Conservation (phyloP, 2,329 filamentous ascomycete genomes). For the Colletotrichum endophyticum region DNA sequence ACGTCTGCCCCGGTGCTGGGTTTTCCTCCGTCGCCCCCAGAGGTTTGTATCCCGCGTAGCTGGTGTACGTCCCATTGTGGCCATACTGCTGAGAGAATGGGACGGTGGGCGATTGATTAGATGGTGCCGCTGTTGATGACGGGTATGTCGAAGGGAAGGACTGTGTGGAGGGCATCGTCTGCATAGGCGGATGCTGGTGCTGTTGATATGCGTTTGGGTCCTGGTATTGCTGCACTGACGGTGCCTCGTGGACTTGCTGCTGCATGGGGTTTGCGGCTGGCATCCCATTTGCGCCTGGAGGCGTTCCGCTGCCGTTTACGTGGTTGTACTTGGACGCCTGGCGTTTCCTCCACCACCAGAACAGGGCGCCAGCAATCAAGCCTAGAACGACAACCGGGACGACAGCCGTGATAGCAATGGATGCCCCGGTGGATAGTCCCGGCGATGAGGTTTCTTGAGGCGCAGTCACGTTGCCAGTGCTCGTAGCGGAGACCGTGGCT, state of each 20-base stretch:
- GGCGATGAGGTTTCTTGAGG: not conserved
- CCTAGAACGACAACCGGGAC: not conserved
- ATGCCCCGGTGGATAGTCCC: not conserved
- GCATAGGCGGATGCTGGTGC: not conserved
- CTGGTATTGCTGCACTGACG: not conserved
- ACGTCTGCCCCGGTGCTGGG: not conserved
- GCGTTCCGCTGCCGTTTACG: not conserved
- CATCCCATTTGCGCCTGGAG: not conserved
- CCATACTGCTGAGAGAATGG: not conserved
- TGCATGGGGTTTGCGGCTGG: not conserved
- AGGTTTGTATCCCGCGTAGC: conserved; percentile 1
- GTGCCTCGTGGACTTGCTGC: not conserved
- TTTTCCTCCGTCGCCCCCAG: not conserved
- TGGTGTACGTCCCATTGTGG: not conserved
- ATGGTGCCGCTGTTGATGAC: not conserved
- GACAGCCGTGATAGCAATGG: not conserved
- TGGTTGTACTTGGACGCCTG: not conserved
- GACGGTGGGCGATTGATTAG: not conserved
- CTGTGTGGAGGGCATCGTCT: not conserved
- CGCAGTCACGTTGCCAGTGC: not conserved
- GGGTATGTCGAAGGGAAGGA: not conserved
- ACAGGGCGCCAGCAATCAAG: not conserved
- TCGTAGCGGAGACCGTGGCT: not conserved
- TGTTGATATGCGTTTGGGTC: not conserved
- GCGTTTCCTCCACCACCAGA: conserved; percentile 15